phyloP scores from a whole-genome alignment of 1,139 yeast species.

The Debaryomyces robertsiae region DNA sequence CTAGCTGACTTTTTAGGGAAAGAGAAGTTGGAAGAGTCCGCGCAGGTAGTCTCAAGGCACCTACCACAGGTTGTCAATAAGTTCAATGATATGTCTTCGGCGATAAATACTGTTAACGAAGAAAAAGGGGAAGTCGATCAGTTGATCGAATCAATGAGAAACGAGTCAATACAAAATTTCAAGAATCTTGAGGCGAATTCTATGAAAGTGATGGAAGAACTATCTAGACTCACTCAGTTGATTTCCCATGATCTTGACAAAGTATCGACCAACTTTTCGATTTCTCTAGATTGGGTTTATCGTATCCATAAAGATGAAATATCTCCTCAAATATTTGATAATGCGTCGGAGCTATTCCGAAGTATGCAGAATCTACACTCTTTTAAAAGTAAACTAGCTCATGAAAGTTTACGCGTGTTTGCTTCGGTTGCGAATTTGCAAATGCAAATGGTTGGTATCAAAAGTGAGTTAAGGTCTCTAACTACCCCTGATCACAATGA shows the following conservation, averaged over 20 bases:
- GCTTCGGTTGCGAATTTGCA: slow-evolving; percentile 40
- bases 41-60: slow-evolving; percentile 26
- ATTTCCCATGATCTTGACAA: slow-evolving; percentile 22
- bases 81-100: slow-evolving; percentile 44
- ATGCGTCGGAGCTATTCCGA: slow-evolving; percentile 17
- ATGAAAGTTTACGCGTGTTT: slow-evolving; percentile 30
- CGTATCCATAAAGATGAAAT: slow-evolving; percentile 20
- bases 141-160: slow-evolving; percentile 35
- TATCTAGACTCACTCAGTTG: slow-evolving; percentile 9
- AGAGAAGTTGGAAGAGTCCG: slow-evolving; percentile 25
- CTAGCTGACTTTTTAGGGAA: slow-evolving; percentile 30
- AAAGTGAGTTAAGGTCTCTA: slow-evolving; percentile 29
- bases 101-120: slow-evolving; percentile 27
- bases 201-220: slow-evolving; percentile 4
- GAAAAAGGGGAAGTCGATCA: slow-evolving; percentile 35
- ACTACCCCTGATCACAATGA: slow-evolving; percentile 14
- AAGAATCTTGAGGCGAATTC: slow-evolving; percentile 20
- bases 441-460: slow-evolving; percentile 41
- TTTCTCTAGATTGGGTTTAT: slow-evolving; percentile 18
- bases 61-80: slow-evolving; percentile 36
- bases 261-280: slow-evolving; percentile 13
- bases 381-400: slow-evolving; percentile 31
- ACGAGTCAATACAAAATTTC: slow-evolving; percentile 37
- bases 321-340: slow-evolving; percentile 17
- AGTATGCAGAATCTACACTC: slow-evolving; percentile 21